A percentile compares a stretch with the other conserved stretches of the same genome.
These are phyloP conservation scores for Gymnopus androsaceus DNA, from an alignment of 1,284 basidiomycete species.

Conservation along the genomic window DNA sequence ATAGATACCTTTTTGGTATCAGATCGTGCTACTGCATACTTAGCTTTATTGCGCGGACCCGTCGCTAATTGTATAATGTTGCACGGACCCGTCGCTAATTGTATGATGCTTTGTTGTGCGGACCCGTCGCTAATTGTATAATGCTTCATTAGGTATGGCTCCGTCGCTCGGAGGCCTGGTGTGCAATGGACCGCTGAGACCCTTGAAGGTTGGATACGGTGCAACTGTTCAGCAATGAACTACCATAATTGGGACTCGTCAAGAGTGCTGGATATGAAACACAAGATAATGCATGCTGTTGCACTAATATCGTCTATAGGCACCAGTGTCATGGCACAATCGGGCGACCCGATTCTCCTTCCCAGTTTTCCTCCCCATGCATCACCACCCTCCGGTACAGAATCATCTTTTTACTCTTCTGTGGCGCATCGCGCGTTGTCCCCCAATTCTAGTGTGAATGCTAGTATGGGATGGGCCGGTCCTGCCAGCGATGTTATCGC, in stretches of 20 bases:
- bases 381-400: not conserved
- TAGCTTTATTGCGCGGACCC: too few relatives aligned
- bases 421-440: too few relatives aligned
- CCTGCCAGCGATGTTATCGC: conserved; percentile 3
- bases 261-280: conserved; percentile 44
- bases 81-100: too few relatives aligned
- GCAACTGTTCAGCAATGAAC: conserved; percentile 58
- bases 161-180: conserved; percentile 45
- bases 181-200: conserved; percentile 53
- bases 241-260: conserved; percentile 47
- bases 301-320: conserved; percentile 13
- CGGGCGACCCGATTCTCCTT: not conserved
- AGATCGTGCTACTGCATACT: too few relatives aligned
- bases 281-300: conserved; percentile 55
- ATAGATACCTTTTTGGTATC: too few relatives aligned
- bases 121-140: too few relatives aligned
- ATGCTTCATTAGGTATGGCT: conserved; percentile 48
- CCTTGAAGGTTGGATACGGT: conserved; percentile 55
- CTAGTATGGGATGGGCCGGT: conserved; percentile 3
- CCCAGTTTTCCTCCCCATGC: not conserved
- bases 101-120: too few relatives aligned
- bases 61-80: too few relatives aligned
- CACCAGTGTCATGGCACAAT: conserved; percentile 3
- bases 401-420: too few relatives aligned
- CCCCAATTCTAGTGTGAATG: not conserved